Conservation (phyloP, 2,329 filamentous ascomycete species). For the Trichocomaceae sp. region DNA sequence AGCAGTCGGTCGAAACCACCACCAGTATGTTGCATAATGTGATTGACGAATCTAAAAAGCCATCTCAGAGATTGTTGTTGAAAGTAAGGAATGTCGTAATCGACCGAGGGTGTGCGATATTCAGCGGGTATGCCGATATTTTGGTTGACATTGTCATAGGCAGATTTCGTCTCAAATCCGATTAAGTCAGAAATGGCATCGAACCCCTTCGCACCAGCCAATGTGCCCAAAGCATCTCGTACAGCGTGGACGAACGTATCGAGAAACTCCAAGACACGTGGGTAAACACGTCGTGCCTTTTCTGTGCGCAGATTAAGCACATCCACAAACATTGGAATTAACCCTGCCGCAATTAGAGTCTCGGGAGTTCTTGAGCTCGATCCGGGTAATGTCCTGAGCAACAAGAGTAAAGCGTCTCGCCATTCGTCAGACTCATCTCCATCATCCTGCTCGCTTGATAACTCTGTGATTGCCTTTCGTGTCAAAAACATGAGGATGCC, state of each 20-base stretch:
- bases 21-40: conserved; percentile 78
- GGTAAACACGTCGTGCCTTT: conserved; percentile 75
- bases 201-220: conserved; percentile 76
- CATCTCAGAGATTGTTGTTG: conserved; percentile 90
- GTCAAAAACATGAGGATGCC: conserved; percentile 90
- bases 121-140: conserved; percentile 65
- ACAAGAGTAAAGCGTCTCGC: conserved; percentile 82
- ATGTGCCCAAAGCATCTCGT: conserved; percentile 72
- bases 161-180: conserved; percentile 66
- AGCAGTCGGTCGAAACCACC: conserved; percentile 84
- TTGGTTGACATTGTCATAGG: conserved; percentile 58
- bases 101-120: conserved; percentile 73
- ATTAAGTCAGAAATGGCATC: conserved; percentile 87
- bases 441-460: conserved; percentile 55
- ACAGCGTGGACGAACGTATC: conserved; percentile 83
- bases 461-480: conserved; percentile 78
- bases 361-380: conserved; percentile 65
- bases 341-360: conserved; percentile 78
- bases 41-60: conserved; percentile 91
- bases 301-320: conserved; percentile 75
- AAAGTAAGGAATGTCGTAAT: conserved; percentile 89
- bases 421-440: conserved; percentile 72
- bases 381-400: conserved; percentile 73
- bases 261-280: conserved; percentile 77
- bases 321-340: conserved; percentile 85